Base-by-base conservation (phyloP, 495 filamentous ascomycete species). In the Friedmanniomyces endolithicus region DNA sequence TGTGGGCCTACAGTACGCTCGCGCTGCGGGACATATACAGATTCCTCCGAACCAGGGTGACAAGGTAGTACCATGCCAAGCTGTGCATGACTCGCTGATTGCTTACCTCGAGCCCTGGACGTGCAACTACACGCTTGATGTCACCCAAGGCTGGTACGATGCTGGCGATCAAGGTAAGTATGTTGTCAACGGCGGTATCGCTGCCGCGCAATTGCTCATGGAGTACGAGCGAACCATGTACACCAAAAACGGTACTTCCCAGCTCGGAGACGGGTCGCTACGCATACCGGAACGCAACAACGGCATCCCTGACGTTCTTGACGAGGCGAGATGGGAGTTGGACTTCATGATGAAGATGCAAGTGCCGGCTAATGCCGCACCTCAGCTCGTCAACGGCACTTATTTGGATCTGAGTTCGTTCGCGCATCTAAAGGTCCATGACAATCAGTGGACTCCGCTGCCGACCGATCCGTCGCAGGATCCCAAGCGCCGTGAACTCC, bases 141-240 rank as follows among this genome's bases (percentile, higher is more conserved):
- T 55, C 40, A 55, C 51, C 2, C 50, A 56, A 50, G 57, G 57
- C 51, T 59, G 57, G 57, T 59, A 59, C 31, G 57, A 59, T 50
- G 57, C 57, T 29, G 57, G 57, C 24, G 57, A 59, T 25, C 57
- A 59, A 44, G 57, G 57, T 27, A 59, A 59, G 22, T 59, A 59
- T 39, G 57, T 59, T n/a, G 57, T 59, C 57, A 59, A 59, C 45
- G 52, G 57, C 33, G 57, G 57, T 29, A 59, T 59, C 31, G 37
- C 57, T 4, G 48, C 52, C 1, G 51, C 51, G n/a, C 57, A 59
- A 29, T 31, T 59, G 6, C 35, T 55, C 6, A 59, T 59, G 57
- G 52, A 40, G 17, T 59, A 59, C 52, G 57, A 59, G 35, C 57
- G 57, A 4, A 33, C 52, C 2, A 11, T 9, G 19, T 27, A 56